These are phyloP conservation scores for Plenodomus lindquistii DNA, from an alignment of 2,329 filamentous ascomycete species.

Conservation along the genomic window DNA sequence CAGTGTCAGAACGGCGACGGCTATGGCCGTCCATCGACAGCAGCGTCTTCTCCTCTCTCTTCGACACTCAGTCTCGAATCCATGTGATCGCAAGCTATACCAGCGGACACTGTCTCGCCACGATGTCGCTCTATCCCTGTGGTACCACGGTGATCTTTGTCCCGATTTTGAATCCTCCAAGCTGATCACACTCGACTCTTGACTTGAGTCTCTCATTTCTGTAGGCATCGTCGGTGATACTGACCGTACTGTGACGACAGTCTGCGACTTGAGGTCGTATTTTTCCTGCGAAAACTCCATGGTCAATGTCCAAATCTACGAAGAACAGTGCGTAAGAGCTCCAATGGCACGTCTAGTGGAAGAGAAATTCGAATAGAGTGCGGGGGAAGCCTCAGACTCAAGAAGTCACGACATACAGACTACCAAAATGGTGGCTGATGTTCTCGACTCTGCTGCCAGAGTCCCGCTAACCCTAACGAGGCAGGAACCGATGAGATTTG, in stretches of 20 bases:
- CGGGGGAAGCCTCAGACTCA: background rate
- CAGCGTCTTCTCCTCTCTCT: constrained; percentile 9
- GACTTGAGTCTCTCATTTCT: constrained; percentile 4
- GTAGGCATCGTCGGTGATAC: constrained; percentile 2
- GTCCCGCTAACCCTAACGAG: background rate
- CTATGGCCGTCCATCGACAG: constrained; percentile 10
- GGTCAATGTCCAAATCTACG: background rate
- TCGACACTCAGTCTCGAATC: constrained; percentile 6
- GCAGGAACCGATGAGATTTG: background rate
- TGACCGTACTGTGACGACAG: constrained; percentile 6
- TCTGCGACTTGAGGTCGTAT: constrained; percentile 4
- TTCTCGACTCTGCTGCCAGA: background rate
- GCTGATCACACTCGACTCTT: constrained; percentile 4
- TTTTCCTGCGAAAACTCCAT: constrained; percentile 4
- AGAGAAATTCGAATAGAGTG: background rate
- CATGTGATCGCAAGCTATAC: constrained; percentile 3
- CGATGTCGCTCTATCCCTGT: constrained; percentile 1
- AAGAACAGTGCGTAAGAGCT: background rate
- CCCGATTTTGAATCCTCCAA: constrained; percentile 4
- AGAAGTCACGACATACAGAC: background rate
- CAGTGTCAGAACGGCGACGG: constrained; percentile 10
- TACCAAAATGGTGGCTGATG: background rate
- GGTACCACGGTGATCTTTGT: constrained; percentile 10
- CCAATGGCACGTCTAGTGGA: background rate
- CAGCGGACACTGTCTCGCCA: constrained; percentile 6